Base-by-base conservation (phyloP, 1,284 basidiomycete species). In the Cryptococcus sp. region DNA sequence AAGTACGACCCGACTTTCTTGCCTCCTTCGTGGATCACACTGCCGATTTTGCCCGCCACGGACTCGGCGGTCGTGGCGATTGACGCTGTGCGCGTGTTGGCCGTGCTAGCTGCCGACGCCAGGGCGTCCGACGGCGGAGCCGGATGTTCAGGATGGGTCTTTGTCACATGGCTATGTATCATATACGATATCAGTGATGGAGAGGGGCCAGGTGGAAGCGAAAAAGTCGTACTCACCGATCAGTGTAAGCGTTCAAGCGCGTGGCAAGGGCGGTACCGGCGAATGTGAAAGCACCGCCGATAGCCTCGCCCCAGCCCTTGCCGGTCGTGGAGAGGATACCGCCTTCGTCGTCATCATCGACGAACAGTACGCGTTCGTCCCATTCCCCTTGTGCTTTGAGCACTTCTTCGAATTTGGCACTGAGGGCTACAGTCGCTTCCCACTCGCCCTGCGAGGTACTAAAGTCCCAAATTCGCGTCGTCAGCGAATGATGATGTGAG, bases 301-400 rank as follows among this genome's bases (percentile, higher is more conserved):
- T 67, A 3, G 64, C 63, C 60, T 76, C 76, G 35, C 77, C 77
- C 75, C 75, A 77, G 1, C 66, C 65, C 27, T 54, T 52, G 2
- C 58, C 60, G 6, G 59, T 61, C 5, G 58, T 57, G 10, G 65
- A 53, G 3, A 60, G 58, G 13, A 62, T 64, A 41, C 65, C 71
- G 3, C 67, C 69, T 59, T 78, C 71, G 52, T 70, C 71, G 56
- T 78, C 77, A 57, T 79, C 78, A 51, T 77, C 67, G 20, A 77
- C 76, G 55, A 75, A 79, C 10, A 74, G 68, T 22, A 63, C 60
- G 55, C 61, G 66, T 43, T 77, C 75, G 49, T 75, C 67, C 73
- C 74, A 78, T 17, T 73, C 60, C 15, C 63, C 55, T 45, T 73
- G 66, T 3, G 61, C 60, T 53, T 73, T 72, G 38, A 79, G 63